phyloP scores from a whole-genome alignment of 192 early-diverging fungal genomes.

The Rhizophlyctis rosea region DNA sequence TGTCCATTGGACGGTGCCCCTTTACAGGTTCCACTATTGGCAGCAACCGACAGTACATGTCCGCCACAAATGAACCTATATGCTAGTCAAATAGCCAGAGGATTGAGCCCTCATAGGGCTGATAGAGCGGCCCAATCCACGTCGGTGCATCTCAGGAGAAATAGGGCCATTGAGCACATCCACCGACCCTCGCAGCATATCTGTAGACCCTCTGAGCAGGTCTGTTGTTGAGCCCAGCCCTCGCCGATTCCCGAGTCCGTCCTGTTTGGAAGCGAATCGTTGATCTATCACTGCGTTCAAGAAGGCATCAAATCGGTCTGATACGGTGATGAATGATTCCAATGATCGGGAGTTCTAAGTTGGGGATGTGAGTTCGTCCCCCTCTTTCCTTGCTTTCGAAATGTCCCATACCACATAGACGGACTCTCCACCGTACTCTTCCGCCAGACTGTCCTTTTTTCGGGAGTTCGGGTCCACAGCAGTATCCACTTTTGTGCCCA shows the following conservation, averaged over 20 bases:
- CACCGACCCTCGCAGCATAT: background rate
- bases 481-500: constrained; percentile 32
- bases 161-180: background rate
- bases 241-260: background rate
- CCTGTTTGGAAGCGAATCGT: background rate
- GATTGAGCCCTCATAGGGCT: too few relatives aligned
- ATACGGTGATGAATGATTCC: background rate
- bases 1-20: too few relatives aligned
- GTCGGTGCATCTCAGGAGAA: constrained; percentile 27
- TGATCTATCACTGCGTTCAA: constrained; percentile 11
- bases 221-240: background rate
- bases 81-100: too few relatives aligned
- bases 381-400: background rate
- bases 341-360: constrained; percentile 7
- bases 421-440: constrained; percentile 23
- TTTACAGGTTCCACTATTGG: too few relatives aligned
- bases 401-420: constrained; percentile 18
- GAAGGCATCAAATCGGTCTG: constrained; percentile 24
- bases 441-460: constrained; percentile 18
- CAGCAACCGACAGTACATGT: too few relatives aligned
- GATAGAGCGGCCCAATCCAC: too few relatives aligned
- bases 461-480: background rate
- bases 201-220: background rate
- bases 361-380: background rate
- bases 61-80: too few relatives aligned